These are phyloP conservation scores for Oryza rufipogon DNA, from an alignment of 176 grass and related monocot genomes.

Conservation along the genomic window DNA sequence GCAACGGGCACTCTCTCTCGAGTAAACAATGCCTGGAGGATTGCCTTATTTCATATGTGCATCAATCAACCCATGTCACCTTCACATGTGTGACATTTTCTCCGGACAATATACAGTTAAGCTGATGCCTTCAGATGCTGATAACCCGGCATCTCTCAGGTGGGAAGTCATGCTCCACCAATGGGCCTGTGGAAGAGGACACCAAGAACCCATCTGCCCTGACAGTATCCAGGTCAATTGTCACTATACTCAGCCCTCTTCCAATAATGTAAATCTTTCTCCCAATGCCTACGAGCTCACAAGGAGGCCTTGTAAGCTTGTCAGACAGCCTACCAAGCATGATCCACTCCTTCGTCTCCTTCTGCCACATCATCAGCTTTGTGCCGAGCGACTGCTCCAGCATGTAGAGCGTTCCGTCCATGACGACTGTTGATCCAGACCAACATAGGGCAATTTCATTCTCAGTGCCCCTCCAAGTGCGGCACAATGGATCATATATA, in stretches of 20 bases:
- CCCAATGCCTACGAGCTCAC: slow-evolving; percentile 51
- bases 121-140: slow-evolving; percentile 56
- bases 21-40: too few relatives aligned
- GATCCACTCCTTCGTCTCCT: slow-evolving; percentile 54
- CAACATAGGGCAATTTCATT: slow-evolving; percentile 64
- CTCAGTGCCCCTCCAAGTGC: slow-evolving; percentile 52
- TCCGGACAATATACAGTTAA: not conserved
- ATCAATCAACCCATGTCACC: not conserved
- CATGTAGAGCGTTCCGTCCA: slow-evolving; percentile 63
- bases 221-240: slow-evolving; percentile 56
- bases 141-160: slow-evolving; percentile 68
- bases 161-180: slow-evolving; percentile 47
- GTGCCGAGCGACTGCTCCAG: slow-evolving; percentile 53
- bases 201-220: slow-evolving; percentile 54
- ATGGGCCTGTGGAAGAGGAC: slow-evolving; percentile 37
- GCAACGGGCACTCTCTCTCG: not conserved
- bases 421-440: slow-evolving; percentile 58
- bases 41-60: slow-evolving; percentile 19
- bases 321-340: slow-evolving; percentile 61
- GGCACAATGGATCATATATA: slow-evolving; percentile 55
- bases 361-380: slow-evolving; percentile 62
- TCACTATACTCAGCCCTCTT: slow-evolving; percentile 49
- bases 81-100: too few relatives aligned
- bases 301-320: slow-evolving; percentile 41
- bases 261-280: slow-evolving; percentile 65